Evolutionary conservation across 1,139 yeast species (phyloP).

Genomic region (Candida dubliniensis): DNA sequence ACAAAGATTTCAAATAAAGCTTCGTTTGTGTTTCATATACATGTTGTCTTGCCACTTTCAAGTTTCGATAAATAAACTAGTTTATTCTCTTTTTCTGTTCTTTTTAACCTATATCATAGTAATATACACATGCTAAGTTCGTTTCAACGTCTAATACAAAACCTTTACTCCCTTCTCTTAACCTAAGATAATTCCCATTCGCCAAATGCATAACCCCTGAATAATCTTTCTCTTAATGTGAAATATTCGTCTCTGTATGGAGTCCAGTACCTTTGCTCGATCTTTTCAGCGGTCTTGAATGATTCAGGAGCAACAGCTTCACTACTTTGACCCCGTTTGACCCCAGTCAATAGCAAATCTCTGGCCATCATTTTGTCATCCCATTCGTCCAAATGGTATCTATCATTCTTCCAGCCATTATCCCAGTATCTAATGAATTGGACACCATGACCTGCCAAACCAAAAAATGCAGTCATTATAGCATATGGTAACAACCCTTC

Average conservation of each 20-base stretch:
- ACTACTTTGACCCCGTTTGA: conserved; percentile 66
- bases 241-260: conserved; percentile 52
- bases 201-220: conserved; percentile 50
- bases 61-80: conserved; percentile 11
- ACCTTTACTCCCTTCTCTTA: neutral
- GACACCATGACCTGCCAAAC: conserved; percentile 51
- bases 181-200: conserved; percentile 45
- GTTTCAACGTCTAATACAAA: neutral
- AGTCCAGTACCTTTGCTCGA: conserved; percentile 45
- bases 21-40: no score
- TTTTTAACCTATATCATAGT: conserved; percentile 1
- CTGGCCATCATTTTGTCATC: conserved; percentile 62
- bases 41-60: no score
- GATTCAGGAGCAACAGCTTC: conserved; percentile 73
- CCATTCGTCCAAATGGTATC: conserved; percentile 47
- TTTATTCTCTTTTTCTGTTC: neutral
- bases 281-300: conserved; percentile 43
- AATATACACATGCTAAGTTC: neutral
- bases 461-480: conserved; percentile 49
- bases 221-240: conserved; percentile 49
- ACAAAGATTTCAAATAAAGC: conserved; percentile 72
- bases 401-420: conserved; percentile 52
- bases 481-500: conserved; percentile 53
- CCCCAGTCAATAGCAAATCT: conserved; percentile 75
- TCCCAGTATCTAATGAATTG: conserved; percentile 52